Percentiles rank a stretch among this genome's conserved stretches.
These are phyloP conservation scores for Schwanniomyces vanrijiae DNA, from an alignment of 805 yeast species.

Conservation along the genomic window DNA sequence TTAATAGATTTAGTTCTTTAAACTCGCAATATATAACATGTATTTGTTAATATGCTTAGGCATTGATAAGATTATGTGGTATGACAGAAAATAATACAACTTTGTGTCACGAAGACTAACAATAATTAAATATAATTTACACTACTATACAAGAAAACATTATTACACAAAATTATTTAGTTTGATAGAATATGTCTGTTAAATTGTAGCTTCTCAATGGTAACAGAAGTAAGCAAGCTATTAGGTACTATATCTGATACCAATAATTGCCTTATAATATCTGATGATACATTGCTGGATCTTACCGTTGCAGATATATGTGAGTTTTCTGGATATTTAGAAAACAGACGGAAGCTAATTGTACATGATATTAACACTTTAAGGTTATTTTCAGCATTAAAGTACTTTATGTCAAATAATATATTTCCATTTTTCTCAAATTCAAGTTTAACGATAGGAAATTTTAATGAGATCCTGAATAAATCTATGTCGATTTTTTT, in stretches of 20 bases:
- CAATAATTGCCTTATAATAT: neutral
- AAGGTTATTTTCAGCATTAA: conserved; percentile 11
- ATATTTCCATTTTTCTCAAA: conserved; percentile 6
- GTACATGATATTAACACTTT: conserved; percentile 11
- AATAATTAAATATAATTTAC: neutral
- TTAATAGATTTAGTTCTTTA: too few relatives aligned
- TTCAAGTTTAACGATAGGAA: conserved; percentile 20
- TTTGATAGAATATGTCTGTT: neutral
- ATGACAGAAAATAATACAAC: neutral
- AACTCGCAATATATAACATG: too few relatives aligned
- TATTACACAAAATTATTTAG: neutral
- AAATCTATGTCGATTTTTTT: conserved; percentile 28
- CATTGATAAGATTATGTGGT: neutral
- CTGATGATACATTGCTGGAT: neutral
- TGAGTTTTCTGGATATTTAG: conserved; percentile 6
- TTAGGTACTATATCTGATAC: conserved; percentile 2
- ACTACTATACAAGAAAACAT: neutral
- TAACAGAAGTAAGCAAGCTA: neutral
- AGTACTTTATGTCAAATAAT: conserved; percentile 14
- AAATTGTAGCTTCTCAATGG: neutral
- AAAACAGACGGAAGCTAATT: conserved; percentile 4
- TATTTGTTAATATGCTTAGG: too few relatives aligned
- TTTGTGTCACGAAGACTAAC: neutral
- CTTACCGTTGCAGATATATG: neutral
- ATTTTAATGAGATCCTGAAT: conserved; percentile 25